phyloP scores from a whole-genome alignment of 352 stramenopile genomes.

The Globisporangium solare region DNA sequence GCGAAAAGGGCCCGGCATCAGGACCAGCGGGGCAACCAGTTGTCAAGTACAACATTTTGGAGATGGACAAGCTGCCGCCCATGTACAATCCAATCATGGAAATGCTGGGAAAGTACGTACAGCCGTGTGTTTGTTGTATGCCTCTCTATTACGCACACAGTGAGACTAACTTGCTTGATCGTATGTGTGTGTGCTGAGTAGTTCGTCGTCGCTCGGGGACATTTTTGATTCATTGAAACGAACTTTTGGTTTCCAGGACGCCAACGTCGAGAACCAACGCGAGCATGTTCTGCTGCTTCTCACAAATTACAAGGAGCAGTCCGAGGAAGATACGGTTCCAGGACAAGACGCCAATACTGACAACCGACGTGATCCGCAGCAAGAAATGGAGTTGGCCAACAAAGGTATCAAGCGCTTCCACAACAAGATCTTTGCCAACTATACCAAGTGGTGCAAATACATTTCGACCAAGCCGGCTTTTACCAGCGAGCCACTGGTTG shows the following conservation, averaged over 20 bases:
- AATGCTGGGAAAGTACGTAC: constrained; percentile 46
- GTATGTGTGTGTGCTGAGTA: constrained; percentile 7
- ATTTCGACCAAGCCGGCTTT: constrained; percentile 76
- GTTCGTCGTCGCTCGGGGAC: constrained; percentile 50
- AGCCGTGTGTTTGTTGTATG: constrained; percentile 6
- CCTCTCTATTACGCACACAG: not conserved
- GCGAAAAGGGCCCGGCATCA: constrained; percentile 39
- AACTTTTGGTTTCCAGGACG: constrained; percentile 95
- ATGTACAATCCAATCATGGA: constrained; percentile 64
- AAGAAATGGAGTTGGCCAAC: constrained; percentile 66
- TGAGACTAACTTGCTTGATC: constrained; percentile 11
- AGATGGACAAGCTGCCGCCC: constrained; percentile 54
- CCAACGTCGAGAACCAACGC: constrained; percentile 73
- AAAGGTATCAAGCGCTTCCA: constrained; percentile 80
- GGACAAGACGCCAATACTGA: constrained; percentile 28
- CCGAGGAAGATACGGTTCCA: constrained; percentile 33
- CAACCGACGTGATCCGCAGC: constrained; percentile 56
- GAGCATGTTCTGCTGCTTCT: constrained; percentile 77
- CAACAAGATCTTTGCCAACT: constrained; percentile 75
- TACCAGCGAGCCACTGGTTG: constrained; percentile 68
- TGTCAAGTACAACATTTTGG: constrained; percentile 71
- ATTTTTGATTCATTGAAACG: constrained; percentile 92
- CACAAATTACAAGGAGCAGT: constrained; percentile 81
- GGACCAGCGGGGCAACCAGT: constrained; percentile 23
- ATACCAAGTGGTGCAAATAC: constrained; percentile 88